phyloP scores from a whole-genome alignment of 192 early-diverging fungal genomes.

The Coemansia aciculifera region DNA sequence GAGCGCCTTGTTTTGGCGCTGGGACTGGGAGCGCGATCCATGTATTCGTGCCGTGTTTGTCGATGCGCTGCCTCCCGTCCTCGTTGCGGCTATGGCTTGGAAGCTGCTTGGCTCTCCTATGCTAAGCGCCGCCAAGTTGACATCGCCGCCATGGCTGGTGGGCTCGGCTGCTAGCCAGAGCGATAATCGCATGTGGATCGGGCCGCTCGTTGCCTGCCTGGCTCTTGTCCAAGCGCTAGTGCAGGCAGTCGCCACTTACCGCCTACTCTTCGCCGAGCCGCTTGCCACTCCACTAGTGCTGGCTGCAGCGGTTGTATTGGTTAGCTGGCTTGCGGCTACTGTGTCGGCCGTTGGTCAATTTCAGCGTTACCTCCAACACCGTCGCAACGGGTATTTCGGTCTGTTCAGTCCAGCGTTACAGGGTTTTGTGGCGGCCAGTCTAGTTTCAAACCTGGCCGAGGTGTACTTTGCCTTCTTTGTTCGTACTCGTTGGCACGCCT shows the following conservation, averaged over 20 bases:
- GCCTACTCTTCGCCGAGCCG: background rate
- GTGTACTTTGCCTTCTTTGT: slow-evolving; percentile 27
- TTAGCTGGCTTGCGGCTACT: slow-evolving; percentile 7
- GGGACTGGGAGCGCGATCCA: slow-evolving; percentile 28
- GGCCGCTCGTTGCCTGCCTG: slow-evolving; percentile 23
- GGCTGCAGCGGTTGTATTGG: background rate
- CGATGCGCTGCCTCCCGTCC: slow-evolving; percentile 13
- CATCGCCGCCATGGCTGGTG: background rate
- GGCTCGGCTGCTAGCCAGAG: background rate
- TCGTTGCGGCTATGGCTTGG: slow-evolving; percentile 13
- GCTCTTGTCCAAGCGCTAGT: slow-evolving; percentile 1
- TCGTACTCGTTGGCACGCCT: slow-evolving; percentile 16
- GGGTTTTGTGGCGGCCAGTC: background rate
- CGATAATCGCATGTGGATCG: slow-evolving; percentile 44
- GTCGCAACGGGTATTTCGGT: slow-evolving; percentile 16
- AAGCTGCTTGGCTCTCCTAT: background rate
- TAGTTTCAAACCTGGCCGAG: slow-evolving; percentile 4
- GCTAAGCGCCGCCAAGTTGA: background rate
- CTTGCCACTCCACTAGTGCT: background rate
- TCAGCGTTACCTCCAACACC: slow-evolving; percentile 2
- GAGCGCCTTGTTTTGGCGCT: slow-evolving; percentile 16
- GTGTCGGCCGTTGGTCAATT: slow-evolving; percentile 6
- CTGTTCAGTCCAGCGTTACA: slow-evolving; percentile 19
- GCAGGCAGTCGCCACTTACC: slow-evolving; percentile 8
- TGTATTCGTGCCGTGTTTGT: slow-evolving; percentile 23